Conservation (phyloP, 2,329 filamentous ascomycete genomes). For the Colletotrichum siamense region DNA sequence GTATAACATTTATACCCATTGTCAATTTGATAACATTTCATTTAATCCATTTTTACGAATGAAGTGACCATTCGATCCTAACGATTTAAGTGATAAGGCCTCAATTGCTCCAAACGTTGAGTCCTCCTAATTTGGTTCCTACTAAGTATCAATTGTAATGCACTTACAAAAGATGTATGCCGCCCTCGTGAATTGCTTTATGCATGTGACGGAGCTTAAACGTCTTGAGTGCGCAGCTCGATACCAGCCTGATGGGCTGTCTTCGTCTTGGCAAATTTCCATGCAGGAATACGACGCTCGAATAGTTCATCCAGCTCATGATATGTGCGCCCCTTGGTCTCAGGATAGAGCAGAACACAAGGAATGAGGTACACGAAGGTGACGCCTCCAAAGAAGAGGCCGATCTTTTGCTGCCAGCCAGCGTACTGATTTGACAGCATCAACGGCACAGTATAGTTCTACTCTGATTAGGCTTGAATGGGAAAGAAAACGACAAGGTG, state of each 20-base stretch:
- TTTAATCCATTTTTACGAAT: too few relatives aligned
- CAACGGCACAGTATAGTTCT: background rate
- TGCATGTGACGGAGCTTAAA: background rate
- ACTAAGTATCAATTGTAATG: too few relatives aligned
- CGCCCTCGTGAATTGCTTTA: too few relatives aligned
- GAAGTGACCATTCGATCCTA: too few relatives aligned
- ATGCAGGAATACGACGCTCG: conserved; percentile 21
- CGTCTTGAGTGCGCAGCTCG: background rate
- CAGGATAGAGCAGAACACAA: background rate
- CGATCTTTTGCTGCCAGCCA: background rate
- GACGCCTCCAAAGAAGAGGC: background rate
- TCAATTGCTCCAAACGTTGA: too few relatives aligned
- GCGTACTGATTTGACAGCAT: background rate
- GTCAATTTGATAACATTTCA: too few relatives aligned
- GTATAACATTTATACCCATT: too few relatives aligned
- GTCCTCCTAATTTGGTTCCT: too few relatives aligned
- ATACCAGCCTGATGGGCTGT: background rate
- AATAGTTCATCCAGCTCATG: conserved; percentile 26
- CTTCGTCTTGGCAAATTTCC: conserved; percentile 19
- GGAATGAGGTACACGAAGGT: background rate
- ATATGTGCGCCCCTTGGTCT: conserved; percentile 16
- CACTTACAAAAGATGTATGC: too few relatives aligned
- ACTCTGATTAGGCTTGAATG: background rate
- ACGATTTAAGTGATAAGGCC: too few relatives aligned
- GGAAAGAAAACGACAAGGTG: rapidly evolving